These are phyloP conservation scores for Teunomyces pallodes DNA, from an alignment of 805 yeast genomes.

Conservation along the genomic window DNA sequence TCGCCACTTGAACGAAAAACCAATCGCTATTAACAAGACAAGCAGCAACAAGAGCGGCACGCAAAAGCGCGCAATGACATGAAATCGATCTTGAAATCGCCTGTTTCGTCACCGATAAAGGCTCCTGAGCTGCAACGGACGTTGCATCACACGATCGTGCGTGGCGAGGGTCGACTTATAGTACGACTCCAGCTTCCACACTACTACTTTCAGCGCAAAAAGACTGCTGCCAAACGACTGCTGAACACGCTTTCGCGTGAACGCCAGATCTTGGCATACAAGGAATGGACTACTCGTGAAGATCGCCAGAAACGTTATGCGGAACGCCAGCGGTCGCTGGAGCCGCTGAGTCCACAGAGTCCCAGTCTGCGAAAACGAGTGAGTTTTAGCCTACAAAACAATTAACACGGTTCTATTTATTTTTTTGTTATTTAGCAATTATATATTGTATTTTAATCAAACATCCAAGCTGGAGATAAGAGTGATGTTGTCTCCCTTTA, in stretches of 20 bases:
- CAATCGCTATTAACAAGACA: background rate
- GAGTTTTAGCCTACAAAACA: background rate
- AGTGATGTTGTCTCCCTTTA: slow-evolving; percentile 94
- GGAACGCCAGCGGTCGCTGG: slow-evolving; percentile 10
- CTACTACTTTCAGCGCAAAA: background rate
- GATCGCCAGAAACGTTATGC: slow-evolving; percentile 23
- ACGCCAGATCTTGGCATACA: slow-evolving; percentile 27
- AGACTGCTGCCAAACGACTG: background rate
- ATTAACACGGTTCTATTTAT: no score
- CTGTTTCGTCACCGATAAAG: slow-evolving; percentile 1
- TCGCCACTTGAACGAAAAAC: background rate
- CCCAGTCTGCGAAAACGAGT: slow-evolving; percentile 1
- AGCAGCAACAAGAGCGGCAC: no score
- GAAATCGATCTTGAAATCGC: slow-evolving; percentile 4
- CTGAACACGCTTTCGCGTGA: slow-evolving; percentile 11
- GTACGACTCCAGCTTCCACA: slow-evolving; percentile 1
- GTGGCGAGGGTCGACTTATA: background rate
- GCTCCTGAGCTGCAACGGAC: background rate
- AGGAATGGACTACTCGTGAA: slow-evolving; percentile 21
- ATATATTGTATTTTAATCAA: slow-evolving; percentile 7
- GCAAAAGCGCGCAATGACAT: background rate
- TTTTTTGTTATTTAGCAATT: background rate
- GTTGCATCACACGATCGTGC: background rate
- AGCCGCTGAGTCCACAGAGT: background rate
- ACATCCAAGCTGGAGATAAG: slow-evolving; percentile 50